These are phyloP conservation scores for Monosporascus sp. DNA, from an alignment of 2,329 filamentous ascomycete genomes.

Conservation along the genomic window DNA sequence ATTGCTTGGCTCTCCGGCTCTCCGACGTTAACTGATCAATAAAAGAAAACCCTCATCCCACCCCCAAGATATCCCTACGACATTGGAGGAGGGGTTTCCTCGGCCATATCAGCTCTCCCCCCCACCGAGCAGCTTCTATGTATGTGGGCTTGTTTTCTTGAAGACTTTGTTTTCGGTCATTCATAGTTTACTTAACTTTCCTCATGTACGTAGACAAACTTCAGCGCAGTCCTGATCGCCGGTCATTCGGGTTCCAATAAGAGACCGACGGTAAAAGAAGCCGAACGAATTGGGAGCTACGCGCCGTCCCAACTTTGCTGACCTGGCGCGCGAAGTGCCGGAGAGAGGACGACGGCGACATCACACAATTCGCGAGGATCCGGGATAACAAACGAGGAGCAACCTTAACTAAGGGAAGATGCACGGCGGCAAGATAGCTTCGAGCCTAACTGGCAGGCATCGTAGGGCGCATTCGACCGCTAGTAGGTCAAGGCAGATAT, in stretches of 20 bases:
- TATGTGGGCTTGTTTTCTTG: neutral
- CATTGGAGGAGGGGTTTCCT: neutral
- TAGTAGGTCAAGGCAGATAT: constrained; percentile 17
- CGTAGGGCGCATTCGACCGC: constrained; percentile 23
- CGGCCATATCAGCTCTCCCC: neutral
- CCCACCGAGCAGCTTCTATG: neutral
- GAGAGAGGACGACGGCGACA: neutral
- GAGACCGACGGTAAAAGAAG: neutral
- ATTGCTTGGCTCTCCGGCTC: neutral
- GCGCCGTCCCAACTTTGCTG: neutral
- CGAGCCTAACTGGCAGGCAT: constrained; percentile 18
- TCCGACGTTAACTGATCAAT: neutral
- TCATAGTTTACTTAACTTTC: neutral
- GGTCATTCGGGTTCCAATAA: neutral
- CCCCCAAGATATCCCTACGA: neutral
- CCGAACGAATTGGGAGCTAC: neutral
- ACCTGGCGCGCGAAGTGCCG: no score
- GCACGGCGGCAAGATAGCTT: constrained; percentile 22
- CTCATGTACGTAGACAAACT: neutral
- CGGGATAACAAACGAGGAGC: neutral
- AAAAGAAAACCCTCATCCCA: neutral
- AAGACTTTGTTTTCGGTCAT: neutral
- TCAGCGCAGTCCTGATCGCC: neutral
- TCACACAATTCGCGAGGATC: neutral
- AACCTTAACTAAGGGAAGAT: constrained; percentile 8